phyloP scores from a whole-genome alignment of 2,329 filamentous ascomycete species.

The Sporothrix pseudoabietina region DNA sequence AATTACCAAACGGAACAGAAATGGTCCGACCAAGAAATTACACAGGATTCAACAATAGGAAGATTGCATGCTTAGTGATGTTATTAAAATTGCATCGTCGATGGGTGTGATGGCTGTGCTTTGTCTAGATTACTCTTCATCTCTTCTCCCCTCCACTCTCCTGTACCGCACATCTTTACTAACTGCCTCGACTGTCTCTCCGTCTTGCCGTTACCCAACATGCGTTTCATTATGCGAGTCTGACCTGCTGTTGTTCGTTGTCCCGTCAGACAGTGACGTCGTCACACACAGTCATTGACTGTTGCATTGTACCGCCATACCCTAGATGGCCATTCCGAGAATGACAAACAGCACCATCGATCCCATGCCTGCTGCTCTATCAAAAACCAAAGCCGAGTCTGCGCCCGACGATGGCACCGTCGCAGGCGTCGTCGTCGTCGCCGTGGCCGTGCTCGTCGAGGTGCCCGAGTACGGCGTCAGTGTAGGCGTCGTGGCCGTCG shows the following conservation, averaged over 20 bases:
- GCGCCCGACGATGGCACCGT: constrained; percentile 35
- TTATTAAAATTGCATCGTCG: constrained; percentile 11
- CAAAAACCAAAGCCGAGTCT: constrained; percentile 28
- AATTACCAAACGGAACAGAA: neutral
- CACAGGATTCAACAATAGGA: neutral
- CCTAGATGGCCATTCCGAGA: constrained; percentile 30
- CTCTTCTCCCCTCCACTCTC: neutral
- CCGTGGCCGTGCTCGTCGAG: neutral
- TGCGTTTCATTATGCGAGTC: constrained; percentile 27
- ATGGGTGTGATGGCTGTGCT: neutral
- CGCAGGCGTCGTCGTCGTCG: constrained; percentile 22
- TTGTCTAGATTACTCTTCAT: neutral
- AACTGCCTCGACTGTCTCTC: constrained; percentile 2
- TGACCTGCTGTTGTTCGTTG: neutral
- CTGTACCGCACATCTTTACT: neutral
- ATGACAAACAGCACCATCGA: constrained; percentile 32
- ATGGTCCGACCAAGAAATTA: neutral
- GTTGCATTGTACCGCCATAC: neutral
- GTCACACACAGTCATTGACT: neutral
- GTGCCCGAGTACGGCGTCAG: constrained; percentile 1
- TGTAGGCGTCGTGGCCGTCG: neutral
- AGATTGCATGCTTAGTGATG: neutral
- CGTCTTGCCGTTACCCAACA: neutral
- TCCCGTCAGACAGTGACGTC: neutral
- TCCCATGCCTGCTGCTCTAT: constrained; percentile 33